phyloP scores from a whole-genome alignment of 1,284 basidiomycete species.

The Afroboletus lepidellus region DNA sequence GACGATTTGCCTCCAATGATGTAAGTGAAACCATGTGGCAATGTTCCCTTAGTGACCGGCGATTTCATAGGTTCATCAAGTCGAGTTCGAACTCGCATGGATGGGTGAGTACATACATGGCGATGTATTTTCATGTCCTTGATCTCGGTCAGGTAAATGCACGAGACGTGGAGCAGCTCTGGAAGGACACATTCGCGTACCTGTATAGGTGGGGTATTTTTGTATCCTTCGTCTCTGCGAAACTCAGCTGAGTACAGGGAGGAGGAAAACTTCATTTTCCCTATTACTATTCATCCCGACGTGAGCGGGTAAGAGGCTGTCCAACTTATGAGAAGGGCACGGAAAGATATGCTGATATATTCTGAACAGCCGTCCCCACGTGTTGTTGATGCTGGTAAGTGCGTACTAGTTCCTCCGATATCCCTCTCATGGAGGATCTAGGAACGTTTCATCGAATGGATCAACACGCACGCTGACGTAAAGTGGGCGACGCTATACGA shows the following conservation, averaged over 20 bases:
- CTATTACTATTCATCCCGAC: slow-evolving; percentile 77
- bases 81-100: slow-evolving; percentile 65
- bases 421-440: slow-evolving; percentile 23
- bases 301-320: slow-evolving; percentile 57
- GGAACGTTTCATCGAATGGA: slow-evolving; percentile 78
- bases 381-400: slow-evolving; percentile 70
- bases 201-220: slow-evolving; percentile 49
- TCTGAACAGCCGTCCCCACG: slow-evolving; percentile 44
- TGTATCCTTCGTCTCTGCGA: not conserved
- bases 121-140: slow-evolving; percentile 33
- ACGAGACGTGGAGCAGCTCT: slow-evolving; percentile 68
- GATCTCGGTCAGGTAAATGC: slow-evolving; percentile 53
- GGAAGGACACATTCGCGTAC: slow-evolving; percentile 76
- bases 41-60: not conserved
- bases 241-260: slow-evolving; percentile 41
- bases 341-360: slow-evolving; percentile 2
- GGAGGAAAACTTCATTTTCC: slow-evolving; percentile 72
- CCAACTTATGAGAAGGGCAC: not conserved
- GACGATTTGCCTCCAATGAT: slow-evolving; percentile 75
- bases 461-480: slow-evolving; percentile 70
- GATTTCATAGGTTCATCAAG: slow-evolving; percentile 58
- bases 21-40: slow-evolving; percentile 29
- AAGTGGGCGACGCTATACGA: slow-evolving; percentile 75
- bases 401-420: not conserved
- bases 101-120: slow-evolving; percentile 48